Evolutionary conservation across 192 early-diverging fungal genomes (phyloP).

Genomic region (Backusella tarrabulga): DNA sequence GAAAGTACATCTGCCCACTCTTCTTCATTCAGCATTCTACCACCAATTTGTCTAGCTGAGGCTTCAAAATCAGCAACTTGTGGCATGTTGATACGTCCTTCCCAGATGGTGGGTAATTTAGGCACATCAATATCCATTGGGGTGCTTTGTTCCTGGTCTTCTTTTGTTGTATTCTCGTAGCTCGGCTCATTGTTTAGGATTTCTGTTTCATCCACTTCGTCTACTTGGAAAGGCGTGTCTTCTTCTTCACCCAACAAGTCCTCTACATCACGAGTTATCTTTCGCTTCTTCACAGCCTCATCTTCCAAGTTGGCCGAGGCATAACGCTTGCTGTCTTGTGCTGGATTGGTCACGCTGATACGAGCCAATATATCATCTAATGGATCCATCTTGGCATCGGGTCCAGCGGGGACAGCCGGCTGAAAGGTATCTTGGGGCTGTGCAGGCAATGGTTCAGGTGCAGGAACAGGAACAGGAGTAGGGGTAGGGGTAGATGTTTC

Average conservation of each 20-base stretch:
- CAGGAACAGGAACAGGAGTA: not conserved
- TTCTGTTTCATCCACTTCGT: slow-evolving; percentile 20
- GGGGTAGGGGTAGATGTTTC: not conserved
- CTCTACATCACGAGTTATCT: slow-evolving; percentile 24
- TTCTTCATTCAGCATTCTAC: slow-evolving; percentile 37
- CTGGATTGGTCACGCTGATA: slow-evolving; percentile 41
- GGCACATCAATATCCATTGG: not conserved
- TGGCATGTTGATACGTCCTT: slow-evolving; percentile 61
- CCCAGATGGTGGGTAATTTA: slow-evolving; percentile 48
- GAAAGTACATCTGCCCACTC: slow-evolving; percentile 64
- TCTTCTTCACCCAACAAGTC: slow-evolving; percentile 9
- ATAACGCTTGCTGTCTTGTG: slow-evolving; percentile 32
- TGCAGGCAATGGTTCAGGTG: not conserved
- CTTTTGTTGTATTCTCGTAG: not conserved
- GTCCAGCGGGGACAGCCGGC: not conserved
- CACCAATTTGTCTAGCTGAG: slow-evolving; percentile 58
- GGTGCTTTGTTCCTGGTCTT: not conserved
- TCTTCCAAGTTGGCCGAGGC: slow-evolving; percentile 34
- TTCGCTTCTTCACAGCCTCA: slow-evolving; percentile 37
- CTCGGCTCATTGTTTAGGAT: not conserved
- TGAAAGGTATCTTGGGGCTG: not conserved
- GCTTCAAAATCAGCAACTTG: slow-evolving; percentile 61
- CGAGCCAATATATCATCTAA: slow-evolving; percentile 54
- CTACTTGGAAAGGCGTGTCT: slow-evolving; percentile 32
- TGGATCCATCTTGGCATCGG: slow-evolving; percentile 39